These are phyloP conservation scores for Leucogyrophana mollusca DNA, from an alignment of 768 basidiomycete genomes.

Conservation along the genomic window DNA sequence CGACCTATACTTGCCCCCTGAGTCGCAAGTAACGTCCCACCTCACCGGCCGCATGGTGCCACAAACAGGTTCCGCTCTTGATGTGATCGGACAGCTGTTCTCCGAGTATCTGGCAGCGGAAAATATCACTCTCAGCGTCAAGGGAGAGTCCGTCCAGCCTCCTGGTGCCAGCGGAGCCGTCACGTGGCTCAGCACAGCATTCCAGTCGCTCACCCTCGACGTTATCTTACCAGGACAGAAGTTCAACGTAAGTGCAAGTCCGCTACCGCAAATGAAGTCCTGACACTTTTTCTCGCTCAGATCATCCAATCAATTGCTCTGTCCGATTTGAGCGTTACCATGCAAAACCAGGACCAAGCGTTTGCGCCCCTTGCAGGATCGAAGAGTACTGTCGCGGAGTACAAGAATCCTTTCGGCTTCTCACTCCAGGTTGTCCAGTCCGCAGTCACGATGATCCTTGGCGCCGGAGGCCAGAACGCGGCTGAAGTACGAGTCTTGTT, in stretches of 20 bases:
- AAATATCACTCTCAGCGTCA: slow-evolving; percentile 59
- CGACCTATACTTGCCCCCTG: slow-evolving; percentile 49
- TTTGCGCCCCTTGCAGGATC: slow-evolving; percentile 64
- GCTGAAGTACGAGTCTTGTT: slow-evolving; percentile 46
- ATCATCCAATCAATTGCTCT: slow-evolving; percentile 65
- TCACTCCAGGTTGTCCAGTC: slow-evolving; percentile 61
- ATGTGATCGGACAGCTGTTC: slow-evolving; percentile 60
- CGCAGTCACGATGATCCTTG: slow-evolving; percentile 53
- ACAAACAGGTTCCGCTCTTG: slow-evolving; percentile 52
- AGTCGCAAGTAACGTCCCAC: slow-evolving; percentile 46
- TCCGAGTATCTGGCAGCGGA: slow-evolving; percentile 61
- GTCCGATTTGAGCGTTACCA: slow-evolving; percentile 52
- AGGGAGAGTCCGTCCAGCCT: slow-evolving; percentile 62
- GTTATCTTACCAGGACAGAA: slow-evolving; percentile 64
- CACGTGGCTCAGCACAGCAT: slow-evolving; percentile 67
- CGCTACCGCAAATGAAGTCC: background rate
- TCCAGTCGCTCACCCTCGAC: slow-evolving; percentile 59
- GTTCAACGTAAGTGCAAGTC: slow-evolving; percentile 38
- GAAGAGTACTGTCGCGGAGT: slow-evolving; percentile 50
- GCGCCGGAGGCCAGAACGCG: slow-evolving; percentile 44
- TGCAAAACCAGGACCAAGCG: slow-evolving; percentile 50
- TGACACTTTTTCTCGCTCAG: slow-evolving; percentile 22
- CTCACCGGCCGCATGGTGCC: slow-evolving; percentile 66
- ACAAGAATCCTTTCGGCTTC: slow-evolving; percentile 78
- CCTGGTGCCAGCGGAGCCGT: slow-evolving; percentile 49